Percentiles rank a stretch among this genome's conserved stretches.
These are phyloP conservation scores for Colletotrichum nymphaeae DNA, from an alignment of 2,329 filamentous ascomycete species.

Conservation along the genomic window DNA sequence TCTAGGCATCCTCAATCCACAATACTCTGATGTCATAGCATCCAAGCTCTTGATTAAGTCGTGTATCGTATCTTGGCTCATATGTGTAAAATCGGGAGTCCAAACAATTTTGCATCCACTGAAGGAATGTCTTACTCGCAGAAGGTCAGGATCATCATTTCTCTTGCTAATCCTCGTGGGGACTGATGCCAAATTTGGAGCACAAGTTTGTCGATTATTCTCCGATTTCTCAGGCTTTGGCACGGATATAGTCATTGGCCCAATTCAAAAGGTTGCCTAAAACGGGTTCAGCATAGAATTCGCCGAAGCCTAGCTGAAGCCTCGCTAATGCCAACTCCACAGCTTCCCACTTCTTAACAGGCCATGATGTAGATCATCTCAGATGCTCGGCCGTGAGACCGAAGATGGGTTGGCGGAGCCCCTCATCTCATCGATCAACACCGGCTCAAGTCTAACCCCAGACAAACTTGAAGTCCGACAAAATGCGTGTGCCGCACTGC, in stretches of 20 bases:
- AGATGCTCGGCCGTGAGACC: background rate
- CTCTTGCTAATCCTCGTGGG: background rate
- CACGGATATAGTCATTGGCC: background rate
- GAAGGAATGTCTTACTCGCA: background rate
- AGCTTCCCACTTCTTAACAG: background rate
- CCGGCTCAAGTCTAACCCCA: background rate
- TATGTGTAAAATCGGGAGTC: background rate
- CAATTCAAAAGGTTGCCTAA: background rate
- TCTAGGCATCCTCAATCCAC: background rate
- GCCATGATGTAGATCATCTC: background rate
- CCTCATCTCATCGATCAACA: background rate
- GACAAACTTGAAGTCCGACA: background rate
- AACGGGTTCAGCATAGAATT: background rate
- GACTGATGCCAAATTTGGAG: background rate
- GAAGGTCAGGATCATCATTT: background rate
- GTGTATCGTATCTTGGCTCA: background rate
- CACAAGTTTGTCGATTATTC: background rate
- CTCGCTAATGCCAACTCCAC: too few relatives aligned
- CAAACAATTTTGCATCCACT: background rate
- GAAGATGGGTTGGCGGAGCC: background rate
- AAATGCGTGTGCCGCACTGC: background rate
- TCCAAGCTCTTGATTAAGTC: background rate
- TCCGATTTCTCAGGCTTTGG: background rate
- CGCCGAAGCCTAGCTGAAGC: background rate
- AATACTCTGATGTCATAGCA: background rate